A percentile compares a stretch with the other conserved stretches of the same genome.
Evolutionary conservation across 371 early-diverging fungal species (phyloP).

Genomic region (Fennellomyces sp.): DNA sequence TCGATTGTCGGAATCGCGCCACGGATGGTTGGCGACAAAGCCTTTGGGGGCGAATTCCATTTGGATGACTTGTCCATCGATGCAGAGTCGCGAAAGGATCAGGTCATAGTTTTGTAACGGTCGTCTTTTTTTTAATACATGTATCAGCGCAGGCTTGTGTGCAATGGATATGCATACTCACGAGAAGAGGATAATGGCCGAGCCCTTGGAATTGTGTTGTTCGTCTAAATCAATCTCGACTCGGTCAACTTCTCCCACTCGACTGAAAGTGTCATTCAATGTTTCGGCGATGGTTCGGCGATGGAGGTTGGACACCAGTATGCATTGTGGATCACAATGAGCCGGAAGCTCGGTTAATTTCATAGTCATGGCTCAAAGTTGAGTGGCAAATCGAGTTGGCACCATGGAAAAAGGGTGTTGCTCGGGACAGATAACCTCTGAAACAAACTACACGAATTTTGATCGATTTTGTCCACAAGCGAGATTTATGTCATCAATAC

Average conservation of each 20-base stretch:
- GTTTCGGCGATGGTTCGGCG: constrained; percentile 15
- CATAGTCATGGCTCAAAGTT: too few relatives aligned
- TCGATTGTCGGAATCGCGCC: background rate
- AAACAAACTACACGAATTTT: too few relatives aligned
- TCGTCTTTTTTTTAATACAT: background rate
- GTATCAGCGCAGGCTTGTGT: background rate
- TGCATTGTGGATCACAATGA: background rate
- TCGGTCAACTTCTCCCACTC: constrained; percentile 14
- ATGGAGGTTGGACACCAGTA: constrained; percentile 12
- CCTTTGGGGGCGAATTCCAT: constrained; percentile 10
- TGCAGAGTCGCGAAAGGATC: background rate
- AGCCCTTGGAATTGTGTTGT: constrained; percentile 12
- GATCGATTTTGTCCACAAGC: too few relatives aligned
- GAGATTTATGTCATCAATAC: too few relatives aligned
- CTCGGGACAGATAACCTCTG: too few relatives aligned
- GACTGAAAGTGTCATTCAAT: constrained; percentile 6
- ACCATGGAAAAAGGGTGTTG: too few relatives aligned
- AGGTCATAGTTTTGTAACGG: constrained; percentile 4
- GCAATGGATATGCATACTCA: background rate
- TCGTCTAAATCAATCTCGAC: constrained; percentile 25
- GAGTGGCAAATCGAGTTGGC: too few relatives aligned
- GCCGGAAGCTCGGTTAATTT: background rate
- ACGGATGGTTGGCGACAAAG: background rate
- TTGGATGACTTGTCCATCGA: constrained; percentile 16
- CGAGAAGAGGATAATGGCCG: constrained; percentile 20